Percentiles rank a stretch among this genome's conserved stretches.
phyloP scores from a whole-genome alignment of 2,329 filamentous ascomycete genomes.

The Sarocladium kiliense region DNA sequence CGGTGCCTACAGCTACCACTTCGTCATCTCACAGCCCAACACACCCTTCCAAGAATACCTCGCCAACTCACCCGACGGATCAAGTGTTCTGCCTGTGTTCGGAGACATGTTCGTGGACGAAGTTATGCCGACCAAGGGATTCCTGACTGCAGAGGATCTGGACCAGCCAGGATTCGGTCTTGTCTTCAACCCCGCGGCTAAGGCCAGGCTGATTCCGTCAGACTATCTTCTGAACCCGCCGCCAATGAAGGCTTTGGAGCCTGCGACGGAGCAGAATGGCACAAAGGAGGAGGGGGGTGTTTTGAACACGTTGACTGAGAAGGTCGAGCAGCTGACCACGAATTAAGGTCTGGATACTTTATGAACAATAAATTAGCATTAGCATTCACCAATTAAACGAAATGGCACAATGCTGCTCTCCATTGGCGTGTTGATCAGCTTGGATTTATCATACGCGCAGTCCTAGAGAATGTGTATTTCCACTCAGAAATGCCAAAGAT shows the following conservation, averaged over 20 bases:
- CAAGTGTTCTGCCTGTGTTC: slow-evolving; percentile 86
- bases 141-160: slow-evolving; percentile 70
- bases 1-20: slow-evolving; percentile 93
- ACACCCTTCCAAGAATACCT: slow-evolving; percentile 95
- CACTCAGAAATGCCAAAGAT: no score
- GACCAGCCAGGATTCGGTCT: slow-evolving; percentile 90
- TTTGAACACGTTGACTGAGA: slow-evolving; percentile 25
- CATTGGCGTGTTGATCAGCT: no score
- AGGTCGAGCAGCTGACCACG: slow-evolving; percentile 29
- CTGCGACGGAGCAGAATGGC: slow-evolving; percentile 17
- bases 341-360: background rate
- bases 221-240: slow-evolving; percentile 66
- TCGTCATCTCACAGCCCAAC: slow-evolving; percentile 88
- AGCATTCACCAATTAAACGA: background rate
- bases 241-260: slow-evolving; percentile 40
- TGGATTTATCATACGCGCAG: no score
- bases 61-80: slow-evolving; percentile 86
- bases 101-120: slow-evolving; percentile 88
- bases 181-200: slow-evolving; percentile 73
- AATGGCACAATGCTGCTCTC: no score
- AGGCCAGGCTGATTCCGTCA: slow-evolving; percentile 68
- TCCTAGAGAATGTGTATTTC: no score
- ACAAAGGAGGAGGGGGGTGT: slow-evolving; percentile 18
- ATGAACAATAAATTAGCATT: background rate
- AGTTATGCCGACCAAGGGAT: slow-evolving; percentile 80